Evolutionary conservation across 345 rosid genomes (phyloP).

Genomic region (Crucihimalaya himalaica): DNA sequence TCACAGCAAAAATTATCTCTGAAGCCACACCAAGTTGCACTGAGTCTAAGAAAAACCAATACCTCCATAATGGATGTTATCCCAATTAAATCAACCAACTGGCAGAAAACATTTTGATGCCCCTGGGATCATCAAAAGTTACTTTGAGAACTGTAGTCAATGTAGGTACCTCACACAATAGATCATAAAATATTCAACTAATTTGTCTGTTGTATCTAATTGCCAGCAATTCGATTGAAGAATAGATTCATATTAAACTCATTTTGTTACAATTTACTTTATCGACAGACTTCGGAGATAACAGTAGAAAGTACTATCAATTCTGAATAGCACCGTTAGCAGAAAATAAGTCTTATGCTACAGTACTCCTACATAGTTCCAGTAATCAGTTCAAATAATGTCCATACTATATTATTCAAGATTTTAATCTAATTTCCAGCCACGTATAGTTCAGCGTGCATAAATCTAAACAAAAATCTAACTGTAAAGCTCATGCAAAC

Average conservation of each 20-base stretch:
- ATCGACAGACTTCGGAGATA: neutral
- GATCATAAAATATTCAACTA: neutral
- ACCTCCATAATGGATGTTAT: constrained; percentile 99
- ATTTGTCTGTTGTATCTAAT: neutral
- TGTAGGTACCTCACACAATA: constrained; percentile 3
- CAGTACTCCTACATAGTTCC: neutral
- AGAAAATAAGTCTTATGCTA: constrained; percentile 8
- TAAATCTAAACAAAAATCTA: neutral
- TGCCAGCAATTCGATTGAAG: neutral
- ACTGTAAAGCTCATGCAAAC: neutral
- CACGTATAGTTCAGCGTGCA: constrained; percentile 5
- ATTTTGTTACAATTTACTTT: neutral
- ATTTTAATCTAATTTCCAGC: neutral
- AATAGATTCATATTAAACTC: neutral
- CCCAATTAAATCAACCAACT: constrained; percentile 95
- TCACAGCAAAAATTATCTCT: constrained; percentile 20
- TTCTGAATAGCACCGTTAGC: neutral
- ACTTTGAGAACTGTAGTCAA: constrained; percentile 29
- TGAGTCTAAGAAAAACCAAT: constrained; percentile 18
- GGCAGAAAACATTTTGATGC: constrained; percentile 81
- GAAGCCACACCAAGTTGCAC: constrained; percentile 24
- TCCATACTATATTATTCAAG: neutral
- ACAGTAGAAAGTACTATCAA: neutral
- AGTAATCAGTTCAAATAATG: neutral
- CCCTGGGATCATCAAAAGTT: constrained; percentile 54